Percentiles rank a stretch among this genome's conserved stretches.
Conservation (phyloP, 2,329 filamentous ascomycete genomes). For the Boeremia exigua region DNA sequence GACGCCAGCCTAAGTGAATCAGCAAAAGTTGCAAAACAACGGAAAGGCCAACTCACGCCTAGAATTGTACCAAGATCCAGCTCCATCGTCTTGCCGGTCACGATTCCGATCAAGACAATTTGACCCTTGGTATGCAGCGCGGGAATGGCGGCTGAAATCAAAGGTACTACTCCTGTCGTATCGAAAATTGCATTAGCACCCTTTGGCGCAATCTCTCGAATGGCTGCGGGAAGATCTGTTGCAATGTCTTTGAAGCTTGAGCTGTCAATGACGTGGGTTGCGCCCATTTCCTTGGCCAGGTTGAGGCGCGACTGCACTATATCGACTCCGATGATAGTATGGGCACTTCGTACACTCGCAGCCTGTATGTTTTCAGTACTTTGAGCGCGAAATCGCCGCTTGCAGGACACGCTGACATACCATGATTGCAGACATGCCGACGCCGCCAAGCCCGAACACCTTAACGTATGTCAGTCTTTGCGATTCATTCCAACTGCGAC, state of each 20-base stretch:
- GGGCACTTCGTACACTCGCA: slow-evolving; percentile 50
- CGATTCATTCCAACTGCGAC: not conserved
- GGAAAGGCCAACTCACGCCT: slow-evolving; percentile 29
- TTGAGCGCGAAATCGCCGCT: no score
- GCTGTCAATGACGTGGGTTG: slow-evolving; percentile 50
- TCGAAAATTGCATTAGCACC: slow-evolving; percentile 58
- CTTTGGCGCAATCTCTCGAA: slow-evolving; percentile 43
- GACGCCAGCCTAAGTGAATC: slow-evolving; percentile 47
- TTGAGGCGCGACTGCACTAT: slow-evolving; percentile 40
- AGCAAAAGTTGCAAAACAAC: not conserved
- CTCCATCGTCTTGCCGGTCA: slow-evolving; percentile 52
- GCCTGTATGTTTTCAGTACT: slow-evolving; percentile 36
- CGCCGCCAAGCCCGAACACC: slow-evolving; percentile 53
- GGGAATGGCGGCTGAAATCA: slow-evolving; percentile 53
- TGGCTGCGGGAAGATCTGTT: slow-evolving; percentile 41
- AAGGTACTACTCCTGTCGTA: slow-evolving; percentile 55
- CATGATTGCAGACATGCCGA: slow-evolving; percentile 56
- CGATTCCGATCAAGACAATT: slow-evolving; percentile 59
- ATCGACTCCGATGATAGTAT: slow-evolving; percentile 50
- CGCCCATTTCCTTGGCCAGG: slow-evolving; percentile 48
- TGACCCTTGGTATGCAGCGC: slow-evolving; percentile 55
- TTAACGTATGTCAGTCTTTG: not conserved
- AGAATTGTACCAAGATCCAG: slow-evolving; percentile 56
- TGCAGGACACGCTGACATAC: slow-evolving; percentile 9
- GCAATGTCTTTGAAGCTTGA: slow-evolving; percentile 19